Evolutionary conservation across 805 yeast species (phyloP).

Genomic region (Wickerhamomyces bisporus): DNA sequence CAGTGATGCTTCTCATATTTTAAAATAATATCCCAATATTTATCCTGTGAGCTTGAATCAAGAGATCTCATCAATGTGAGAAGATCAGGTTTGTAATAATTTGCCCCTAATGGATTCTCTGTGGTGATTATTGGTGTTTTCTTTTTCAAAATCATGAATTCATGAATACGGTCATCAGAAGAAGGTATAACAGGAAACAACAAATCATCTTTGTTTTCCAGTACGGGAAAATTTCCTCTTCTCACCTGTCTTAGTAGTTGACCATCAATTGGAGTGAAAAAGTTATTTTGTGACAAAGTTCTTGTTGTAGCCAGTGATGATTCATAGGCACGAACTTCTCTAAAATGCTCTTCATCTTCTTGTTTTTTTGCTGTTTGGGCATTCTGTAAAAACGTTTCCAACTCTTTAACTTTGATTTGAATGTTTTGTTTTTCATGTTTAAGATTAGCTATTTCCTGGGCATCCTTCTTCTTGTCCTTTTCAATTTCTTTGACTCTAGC

Average conservation of each 20-base stretch:
- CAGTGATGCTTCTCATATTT: conserved; percentile 40
- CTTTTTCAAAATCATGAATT: conserved; percentile 17
- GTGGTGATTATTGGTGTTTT: conserved; percentile 21
- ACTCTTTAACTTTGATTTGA: conserved; percentile 14
- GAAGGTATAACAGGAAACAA: conserved; percentile 19
- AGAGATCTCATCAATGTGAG: conserved; percentile 35
- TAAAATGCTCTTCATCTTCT: conserved; percentile 39
- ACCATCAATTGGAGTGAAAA: conserved; percentile 33
- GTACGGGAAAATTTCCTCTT: conserved; percentile 14
- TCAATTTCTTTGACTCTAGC: background rate
- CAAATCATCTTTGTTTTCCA: conserved; percentile 11
- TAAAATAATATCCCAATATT: conserved; percentile 31
- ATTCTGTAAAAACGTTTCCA: conserved; percentile 38
- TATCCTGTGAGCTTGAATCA: conserved; percentile 29
- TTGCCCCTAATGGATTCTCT: conserved; percentile 35
- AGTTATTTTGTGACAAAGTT: conserved; percentile 34
- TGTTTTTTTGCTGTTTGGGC: conserved; percentile 37
- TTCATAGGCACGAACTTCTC: conserved; percentile 47
- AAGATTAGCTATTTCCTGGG: conserved; percentile 3
- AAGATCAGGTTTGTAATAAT: conserved; percentile 35
- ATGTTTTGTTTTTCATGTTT: conserved; percentile 1
- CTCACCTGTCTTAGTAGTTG: conserved; percentile 8
- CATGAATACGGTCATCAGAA: conserved; percentile 13
- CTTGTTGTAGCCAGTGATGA: conserved; percentile 32
- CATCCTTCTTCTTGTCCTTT: background rate